phyloP scores from a whole-genome alignment of 441 rosid genomes.

The Sinapis alba region DNA sequence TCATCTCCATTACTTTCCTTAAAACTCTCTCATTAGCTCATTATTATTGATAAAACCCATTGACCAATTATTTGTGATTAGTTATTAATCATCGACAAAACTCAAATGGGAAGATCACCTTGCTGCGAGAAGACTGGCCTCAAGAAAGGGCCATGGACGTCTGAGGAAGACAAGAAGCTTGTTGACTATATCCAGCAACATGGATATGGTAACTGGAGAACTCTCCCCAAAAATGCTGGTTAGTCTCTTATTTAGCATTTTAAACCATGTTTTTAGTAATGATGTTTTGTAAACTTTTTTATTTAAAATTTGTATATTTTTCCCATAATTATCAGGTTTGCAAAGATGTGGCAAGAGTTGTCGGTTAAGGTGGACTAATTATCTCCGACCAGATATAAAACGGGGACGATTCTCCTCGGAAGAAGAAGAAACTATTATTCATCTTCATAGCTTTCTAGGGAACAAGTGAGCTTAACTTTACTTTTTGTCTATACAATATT shows the following conservation, averaged over 20 bases:
- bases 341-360: slow-evolving; percentile 77
- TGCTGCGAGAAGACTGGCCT: slow-evolving; percentile 71
- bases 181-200: slow-evolving; percentile 57
- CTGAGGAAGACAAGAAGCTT: slow-evolving; percentile 68
- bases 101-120: slow-evolving; percentile 57
- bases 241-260: neutral
- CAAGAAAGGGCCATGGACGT: slow-evolving; percentile 76
- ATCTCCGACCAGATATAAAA: slow-evolving; percentile 69
- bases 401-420: slow-evolving; percentile 66
- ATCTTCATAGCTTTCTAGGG: slow-evolving; percentile 60
- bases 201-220: slow-evolving; percentile 75
- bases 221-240: slow-evolving; percentile 75
- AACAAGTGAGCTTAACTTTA: slow-evolving; percentile 52
- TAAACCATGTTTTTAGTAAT: neutral
- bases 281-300: neutral
- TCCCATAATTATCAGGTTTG: slow-evolving; percentile 44
- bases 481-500: neutral
- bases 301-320: neutral
- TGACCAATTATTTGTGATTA: neutral
- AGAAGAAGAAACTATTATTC: slow-evolving; percentile 65
- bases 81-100: neutral
- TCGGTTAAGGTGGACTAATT: slow-evolving; percentile 69
- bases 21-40: slow-evolving; percentile 19
- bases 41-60: neutral
- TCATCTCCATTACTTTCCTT: slow-evolving; percentile 17